These are phyloP conservation scores for Neonothopanus nambi DNA, from an alignment of 1,284 basidiomycete genomes.

Conservation along the genomic window DNA sequence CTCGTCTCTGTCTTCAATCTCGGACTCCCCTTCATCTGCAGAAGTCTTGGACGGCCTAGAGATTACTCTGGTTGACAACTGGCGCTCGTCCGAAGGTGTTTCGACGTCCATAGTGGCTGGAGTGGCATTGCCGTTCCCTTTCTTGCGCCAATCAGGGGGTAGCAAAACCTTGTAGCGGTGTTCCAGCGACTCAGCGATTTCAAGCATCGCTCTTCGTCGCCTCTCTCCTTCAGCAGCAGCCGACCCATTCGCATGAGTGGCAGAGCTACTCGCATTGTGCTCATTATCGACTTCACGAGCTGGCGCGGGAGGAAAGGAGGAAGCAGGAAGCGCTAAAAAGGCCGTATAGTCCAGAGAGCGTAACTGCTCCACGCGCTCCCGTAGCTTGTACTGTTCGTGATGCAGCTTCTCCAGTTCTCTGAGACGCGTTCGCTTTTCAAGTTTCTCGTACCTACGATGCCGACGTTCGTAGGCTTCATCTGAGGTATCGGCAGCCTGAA, in stretches of 20 bases:
- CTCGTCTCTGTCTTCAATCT: constrained; percentile 13
- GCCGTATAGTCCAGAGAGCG: constrained; percentile 68
- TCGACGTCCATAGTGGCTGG: no score
- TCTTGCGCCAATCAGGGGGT: constrained; percentile 52
- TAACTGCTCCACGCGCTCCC: constrained; percentile 85
- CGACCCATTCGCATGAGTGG: constrained; percentile 39
- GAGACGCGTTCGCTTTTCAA: constrained; percentile 82
- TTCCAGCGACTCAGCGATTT: constrained; percentile 62
- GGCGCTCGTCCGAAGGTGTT: no score
- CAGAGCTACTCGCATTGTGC: constrained; percentile 28
- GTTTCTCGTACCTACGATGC: constrained; percentile 83
- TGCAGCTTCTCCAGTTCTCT: constrained; percentile 90
- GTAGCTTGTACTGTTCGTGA: constrained; percentile 89
- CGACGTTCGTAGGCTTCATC: constrained; percentile 84
- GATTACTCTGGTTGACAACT: no score
- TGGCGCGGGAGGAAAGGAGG: constrained; percentile 48
- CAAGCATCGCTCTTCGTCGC: constrained; percentile 68
- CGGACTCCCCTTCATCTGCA: constrained; percentile 8
- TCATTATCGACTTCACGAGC: constrained; percentile 29
- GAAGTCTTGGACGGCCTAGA: no score
- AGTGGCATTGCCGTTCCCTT: no score
- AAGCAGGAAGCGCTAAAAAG: constrained; percentile 62
- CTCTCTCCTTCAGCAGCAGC: constrained; percentile 66
- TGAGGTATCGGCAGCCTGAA: constrained; percentile 77
- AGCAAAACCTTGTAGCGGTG: constrained; percentile 70